phyloP scores from a whole-genome alignment of 257 asterid genomes.

The Nicotiana undulata region DNA sequence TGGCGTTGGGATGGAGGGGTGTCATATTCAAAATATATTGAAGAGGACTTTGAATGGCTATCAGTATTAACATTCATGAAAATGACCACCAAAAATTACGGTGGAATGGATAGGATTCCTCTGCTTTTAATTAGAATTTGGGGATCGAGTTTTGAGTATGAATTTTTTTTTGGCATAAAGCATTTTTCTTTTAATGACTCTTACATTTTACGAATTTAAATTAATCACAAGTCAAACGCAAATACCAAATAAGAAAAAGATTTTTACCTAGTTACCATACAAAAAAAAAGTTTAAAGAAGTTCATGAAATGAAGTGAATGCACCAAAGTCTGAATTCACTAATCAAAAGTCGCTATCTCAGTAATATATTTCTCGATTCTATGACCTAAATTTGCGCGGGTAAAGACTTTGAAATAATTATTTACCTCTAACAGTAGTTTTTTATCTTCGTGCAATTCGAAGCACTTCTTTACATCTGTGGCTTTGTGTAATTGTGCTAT shows the following conservation, averaged over 20 bases:
- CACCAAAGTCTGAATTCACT: neutral
- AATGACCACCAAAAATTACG: too few relatives aligned
- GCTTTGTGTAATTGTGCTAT: neutral
- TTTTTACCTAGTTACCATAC: too few relatives aligned
- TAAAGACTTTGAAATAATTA: neutral
- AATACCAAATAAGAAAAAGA: too few relatives aligned
- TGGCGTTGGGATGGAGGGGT: neutral
- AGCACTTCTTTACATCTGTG: neutral
- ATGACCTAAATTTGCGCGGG: neutral
- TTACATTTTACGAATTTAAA: too few relatives aligned
- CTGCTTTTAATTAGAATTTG: too few relatives aligned
- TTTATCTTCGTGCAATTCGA: neutral
- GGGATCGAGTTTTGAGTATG: too few relatives aligned
- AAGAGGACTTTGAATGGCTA: neutral
- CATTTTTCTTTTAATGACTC: too few relatives aligned
- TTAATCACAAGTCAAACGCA: too few relatives aligned
- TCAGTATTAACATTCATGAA: neutral
- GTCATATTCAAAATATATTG: neutral
- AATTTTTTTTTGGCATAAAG: too few relatives aligned
- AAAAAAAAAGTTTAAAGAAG: too few relatives aligned
- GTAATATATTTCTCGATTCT: neutral
- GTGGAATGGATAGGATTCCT: fast-evolving
- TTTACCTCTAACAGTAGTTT: neutral
- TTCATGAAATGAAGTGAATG: neutral
- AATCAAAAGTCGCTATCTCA: neutral